phyloP scores from a whole-genome alignment of 202 grass and related monocot species.

The Eragrostis tef region DNA sequence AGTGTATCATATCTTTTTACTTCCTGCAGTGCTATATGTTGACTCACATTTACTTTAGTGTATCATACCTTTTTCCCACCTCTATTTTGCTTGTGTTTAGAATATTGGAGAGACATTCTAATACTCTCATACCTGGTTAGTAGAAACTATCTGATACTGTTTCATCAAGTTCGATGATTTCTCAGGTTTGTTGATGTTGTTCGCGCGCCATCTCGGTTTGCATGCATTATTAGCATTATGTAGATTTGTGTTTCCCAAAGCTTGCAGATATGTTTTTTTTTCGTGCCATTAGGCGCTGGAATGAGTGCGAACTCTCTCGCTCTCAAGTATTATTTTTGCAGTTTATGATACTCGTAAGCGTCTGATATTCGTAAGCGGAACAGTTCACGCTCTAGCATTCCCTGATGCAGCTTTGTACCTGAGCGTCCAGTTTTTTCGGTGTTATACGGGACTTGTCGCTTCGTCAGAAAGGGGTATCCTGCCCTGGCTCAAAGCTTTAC shows the following conservation, averaged over 20 bases:
- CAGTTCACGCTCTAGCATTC: neutral
- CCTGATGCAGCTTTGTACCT: neutral
- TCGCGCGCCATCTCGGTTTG: neutral
- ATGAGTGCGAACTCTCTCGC: neutral
- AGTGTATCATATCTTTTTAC: conserved; percentile 40
- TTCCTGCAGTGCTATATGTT: conserved; percentile 30
- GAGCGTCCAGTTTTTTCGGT: neutral
- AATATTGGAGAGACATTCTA: conserved; percentile 11
- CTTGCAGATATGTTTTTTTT: neutral
- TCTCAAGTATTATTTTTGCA: neutral
- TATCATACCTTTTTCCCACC: conserved; percentile 19
- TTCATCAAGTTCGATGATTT: neutral
- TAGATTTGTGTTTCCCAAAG: neutral
- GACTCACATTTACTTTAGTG: conserved; percentile 48
- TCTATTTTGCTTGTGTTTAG: conserved; percentile 17
- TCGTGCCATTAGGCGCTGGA: too few species aligned
- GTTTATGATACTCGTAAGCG: neutral
- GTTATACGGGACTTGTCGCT: neutral
- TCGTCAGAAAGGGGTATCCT: neutral
- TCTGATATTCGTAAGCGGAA: neutral
- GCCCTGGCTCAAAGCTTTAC: neutral
- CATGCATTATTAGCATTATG: neutral
- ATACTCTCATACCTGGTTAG: conserved; percentile 21
- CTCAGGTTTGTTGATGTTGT: neutral
- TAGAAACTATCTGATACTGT: conserved; percentile 13